These are phyloP conservation scores for Metschnikowia reukaufii DNA, from an alignment of 805 yeast genomes.

Conservation along the genomic window DNA sequence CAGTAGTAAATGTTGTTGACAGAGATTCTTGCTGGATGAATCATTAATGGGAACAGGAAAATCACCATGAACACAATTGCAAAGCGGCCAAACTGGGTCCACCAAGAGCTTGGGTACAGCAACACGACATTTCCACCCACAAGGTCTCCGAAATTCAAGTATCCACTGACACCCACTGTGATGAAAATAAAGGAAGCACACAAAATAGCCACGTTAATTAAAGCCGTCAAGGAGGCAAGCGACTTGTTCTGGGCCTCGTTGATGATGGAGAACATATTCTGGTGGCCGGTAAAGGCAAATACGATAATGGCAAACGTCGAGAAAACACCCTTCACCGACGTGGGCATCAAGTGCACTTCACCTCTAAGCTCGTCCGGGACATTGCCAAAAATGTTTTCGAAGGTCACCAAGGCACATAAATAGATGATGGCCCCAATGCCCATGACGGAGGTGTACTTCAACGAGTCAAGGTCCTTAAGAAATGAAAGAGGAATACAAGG, in stretches of 20 bases:
- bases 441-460: conserved; percentile 80
- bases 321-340: conserved; percentile 52
- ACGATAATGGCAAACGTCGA: conserved; percentile 84
- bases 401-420: conserved; percentile 67
- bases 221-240: conserved; percentile 42
- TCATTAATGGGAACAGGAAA: conserved; percentile 84
- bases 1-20: conserved; percentile 68
- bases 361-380: conserved; percentile 37
- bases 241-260: conserved; percentile 71
- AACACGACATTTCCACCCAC: conserved; percentile 75
- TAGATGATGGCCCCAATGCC: conserved; percentile 82
- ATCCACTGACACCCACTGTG: conserved; percentile 77
- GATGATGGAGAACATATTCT: conserved; percentile 86
- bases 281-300: conserved; percentile 95
- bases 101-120: conserved; percentile 58
- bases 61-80: conserved; percentile 80
- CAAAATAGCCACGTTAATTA: conserved; percentile 55
- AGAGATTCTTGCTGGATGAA: conserved; percentile 87
- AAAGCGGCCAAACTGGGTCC: conserved; percentile 76
- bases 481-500: conserved; percentile 65
- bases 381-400: conserved; percentile 65
- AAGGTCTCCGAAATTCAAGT: conserved; percentile 69
- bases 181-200: conserved; percentile 64
- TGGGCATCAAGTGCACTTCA: conserved; percentile 32
- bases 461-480: conserved; percentile 72